These are phyloP conservation scores for Taphrina populina DNA, from an alignment of 1,139 yeast genomes.

Conservation along the genomic window DNA sequence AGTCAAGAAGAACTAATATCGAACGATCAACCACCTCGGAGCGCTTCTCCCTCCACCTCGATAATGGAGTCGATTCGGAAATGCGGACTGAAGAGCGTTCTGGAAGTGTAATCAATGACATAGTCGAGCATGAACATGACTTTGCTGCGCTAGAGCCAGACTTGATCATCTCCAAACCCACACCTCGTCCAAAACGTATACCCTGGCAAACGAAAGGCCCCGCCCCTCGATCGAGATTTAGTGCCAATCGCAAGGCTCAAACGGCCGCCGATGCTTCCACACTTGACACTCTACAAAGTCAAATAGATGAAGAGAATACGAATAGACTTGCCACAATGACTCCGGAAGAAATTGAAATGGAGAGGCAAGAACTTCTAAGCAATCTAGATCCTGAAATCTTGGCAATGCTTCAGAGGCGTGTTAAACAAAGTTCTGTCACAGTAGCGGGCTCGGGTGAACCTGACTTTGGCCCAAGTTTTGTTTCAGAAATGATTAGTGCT, in stretches of 20 bases:
- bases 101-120: slow-evolving; percentile 15
- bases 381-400: slow-evolving; percentile 9
- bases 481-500: not conserved
- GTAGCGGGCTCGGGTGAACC: not conserved
- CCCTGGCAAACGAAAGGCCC: slow-evolving; percentile 1
- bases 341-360: not conserved
- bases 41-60: no score
- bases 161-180: no score
- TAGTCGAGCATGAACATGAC: no score
- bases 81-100: no score
- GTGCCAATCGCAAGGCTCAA: not conserved
- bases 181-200: not conserved
- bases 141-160: no score
- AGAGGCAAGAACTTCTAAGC: slow-evolving; percentile 4
- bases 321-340: slow-evolving; percentile 11
- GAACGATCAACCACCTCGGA: no score
- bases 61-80: no score
- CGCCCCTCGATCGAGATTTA: not conserved
- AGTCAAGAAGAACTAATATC: not conserved
- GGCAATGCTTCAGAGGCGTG: slow-evolving; percentile 13
- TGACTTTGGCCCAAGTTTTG: slow-evolving; percentile 10
- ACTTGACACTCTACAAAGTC: not conserved
- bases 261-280: not conserved
- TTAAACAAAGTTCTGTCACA: not conserved
- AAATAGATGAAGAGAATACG: slow-evolving; percentile 21